Percentiles rank a stretch among this genome's conserved stretches.
Conservation (phyloP, 2,329 filamentous ascomycete species). For the Cytospora paraplurivora region DNA sequence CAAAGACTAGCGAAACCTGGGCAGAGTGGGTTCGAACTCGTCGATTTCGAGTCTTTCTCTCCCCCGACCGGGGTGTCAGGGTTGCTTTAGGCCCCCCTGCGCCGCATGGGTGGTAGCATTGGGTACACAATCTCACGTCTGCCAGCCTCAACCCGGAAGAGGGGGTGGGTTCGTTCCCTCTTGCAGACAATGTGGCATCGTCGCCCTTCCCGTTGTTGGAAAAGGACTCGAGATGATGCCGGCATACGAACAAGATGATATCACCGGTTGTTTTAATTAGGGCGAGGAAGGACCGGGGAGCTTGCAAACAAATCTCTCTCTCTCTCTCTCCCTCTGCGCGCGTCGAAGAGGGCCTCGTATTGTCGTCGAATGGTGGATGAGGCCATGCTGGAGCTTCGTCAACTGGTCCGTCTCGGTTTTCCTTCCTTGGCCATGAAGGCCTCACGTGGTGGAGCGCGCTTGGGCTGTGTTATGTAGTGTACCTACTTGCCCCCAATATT, state of each 20-base stretch:
- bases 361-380: neutral
- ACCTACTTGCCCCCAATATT: neutral
- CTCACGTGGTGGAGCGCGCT: neutral
- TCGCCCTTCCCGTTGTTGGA: neutral
- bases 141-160: neutral
- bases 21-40: too few species aligned
- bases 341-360: neutral
- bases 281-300: neutral
- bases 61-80: neutral
- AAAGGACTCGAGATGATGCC: neutral
- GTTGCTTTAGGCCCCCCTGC: neutral
- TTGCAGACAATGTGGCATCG: neutral
- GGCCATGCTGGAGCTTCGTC: neutral
- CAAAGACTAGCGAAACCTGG: too few species aligned
- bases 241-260: neutral
- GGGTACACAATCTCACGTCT: neutral
- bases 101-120: neutral
- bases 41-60: too few species aligned
- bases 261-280: neutral
- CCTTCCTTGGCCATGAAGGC: neutral
- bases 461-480: neutral
- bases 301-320: neutral
- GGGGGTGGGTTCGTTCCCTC: neutral
- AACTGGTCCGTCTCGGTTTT: neutral
- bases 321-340: neutral